Evolutionary conservation across 768 basidiomycete genomes (phyloP), one percentile per base, ranked within the genome.

Genomic region (Mycena alexandri): DNA sequence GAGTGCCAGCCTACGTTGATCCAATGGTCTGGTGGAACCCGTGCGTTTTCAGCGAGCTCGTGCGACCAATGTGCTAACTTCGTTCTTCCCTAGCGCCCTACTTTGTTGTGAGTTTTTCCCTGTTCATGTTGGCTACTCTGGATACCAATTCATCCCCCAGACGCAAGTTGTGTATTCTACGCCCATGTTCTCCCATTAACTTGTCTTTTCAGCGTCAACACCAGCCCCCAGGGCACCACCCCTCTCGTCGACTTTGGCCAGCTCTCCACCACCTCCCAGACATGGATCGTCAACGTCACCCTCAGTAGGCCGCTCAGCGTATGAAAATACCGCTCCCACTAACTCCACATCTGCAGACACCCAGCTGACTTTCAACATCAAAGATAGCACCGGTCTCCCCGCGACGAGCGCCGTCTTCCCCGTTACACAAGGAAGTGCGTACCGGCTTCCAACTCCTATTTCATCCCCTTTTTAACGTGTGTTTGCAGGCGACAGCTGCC

Each of bases 1-100:
- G 80, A 85, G 64, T 94, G 93, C 77, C 76, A 88, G 71, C 89
- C 93, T 14, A 75, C 84, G 33, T 76, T 81, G 16, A 42, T 94
- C 51, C 56, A 74, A 33, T 93, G 88, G 87, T 12, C 38, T n/a
- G 88, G 86, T 68, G 91, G 91, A 77, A 73, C 67, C 12, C 21
- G 91, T 90, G 73, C 67, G 89, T 81, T 7, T 19, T 16, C 19
- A 25, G 38, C 38, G 5, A 38, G 33, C 52, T 66, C 41, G 47
- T 41, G 2, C 19, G 24, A 34, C 58, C 51, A 38, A 48, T 33
- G 12, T 62, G 41, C 77, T 66, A n/a, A 73, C 47, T 5, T 41
- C 21, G 55, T 57, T 57, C 59, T 43, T 33, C 10, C 29, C 29
- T 29, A 93, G 90, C 78, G 41, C 90, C 91, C 38, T 93, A 84